phyloP scores from a whole-genome alignment of 2,329 filamentous ascomycete species.

The Lecanicillium sp. region DNA sequence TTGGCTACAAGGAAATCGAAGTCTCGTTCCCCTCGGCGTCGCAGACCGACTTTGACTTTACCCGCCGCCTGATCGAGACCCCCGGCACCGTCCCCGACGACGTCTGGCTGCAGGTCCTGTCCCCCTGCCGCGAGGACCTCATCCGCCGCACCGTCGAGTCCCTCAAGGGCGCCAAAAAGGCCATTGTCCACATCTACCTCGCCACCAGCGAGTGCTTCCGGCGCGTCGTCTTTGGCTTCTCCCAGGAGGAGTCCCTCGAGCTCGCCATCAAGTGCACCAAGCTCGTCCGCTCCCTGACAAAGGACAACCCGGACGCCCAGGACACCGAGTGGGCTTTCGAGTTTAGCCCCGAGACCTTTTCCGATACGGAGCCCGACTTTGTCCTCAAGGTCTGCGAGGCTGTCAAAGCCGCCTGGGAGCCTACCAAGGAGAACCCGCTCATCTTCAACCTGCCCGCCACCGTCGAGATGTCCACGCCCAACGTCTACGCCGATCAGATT shows the following conservation, averaged over 20 bases:
- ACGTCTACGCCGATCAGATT: conserved; percentile 92
- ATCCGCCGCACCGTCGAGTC: conserved; percentile 86
- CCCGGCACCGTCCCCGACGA: conserved; percentile 79
- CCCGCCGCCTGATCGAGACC: conserved; percentile 75
- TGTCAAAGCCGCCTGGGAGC: conserved; percentile 89
- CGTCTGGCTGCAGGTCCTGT: conserved; percentile 86
- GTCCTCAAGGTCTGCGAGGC: conserved; percentile 80
- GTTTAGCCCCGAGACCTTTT: conserved; percentile 84
- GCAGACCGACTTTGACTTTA: conserved; percentile 95
- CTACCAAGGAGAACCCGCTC: conserved; percentile 69
- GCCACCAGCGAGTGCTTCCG: conserved; percentile 96
- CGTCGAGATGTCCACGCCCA: conserved; percentile 90
- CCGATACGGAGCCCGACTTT: conserved; percentile 80
- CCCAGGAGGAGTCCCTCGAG: conserved; percentile 71
- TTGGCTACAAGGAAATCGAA: conserved; percentile 97
- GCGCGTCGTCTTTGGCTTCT: conserved; percentile 80
- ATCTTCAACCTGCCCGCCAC: conserved; percentile 97
- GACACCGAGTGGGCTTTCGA: conserved; percentile 69
- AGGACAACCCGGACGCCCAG: conserved; percentile 55
- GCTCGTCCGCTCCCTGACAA: conserved; percentile 83
- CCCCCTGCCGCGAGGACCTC: conserved; percentile 84
- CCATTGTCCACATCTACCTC: conserved; percentile 90
- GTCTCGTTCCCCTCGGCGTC: conserved; percentile 93
- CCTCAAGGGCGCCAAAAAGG: conserved; percentile 83
- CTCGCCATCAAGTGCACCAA: conserved; percentile 81